Percentiles rank a stretch among this genome's conserved stretches.
Conservation (phyloP, 352 stramenopile genomes). For the Globisporangium parvum region DNA sequence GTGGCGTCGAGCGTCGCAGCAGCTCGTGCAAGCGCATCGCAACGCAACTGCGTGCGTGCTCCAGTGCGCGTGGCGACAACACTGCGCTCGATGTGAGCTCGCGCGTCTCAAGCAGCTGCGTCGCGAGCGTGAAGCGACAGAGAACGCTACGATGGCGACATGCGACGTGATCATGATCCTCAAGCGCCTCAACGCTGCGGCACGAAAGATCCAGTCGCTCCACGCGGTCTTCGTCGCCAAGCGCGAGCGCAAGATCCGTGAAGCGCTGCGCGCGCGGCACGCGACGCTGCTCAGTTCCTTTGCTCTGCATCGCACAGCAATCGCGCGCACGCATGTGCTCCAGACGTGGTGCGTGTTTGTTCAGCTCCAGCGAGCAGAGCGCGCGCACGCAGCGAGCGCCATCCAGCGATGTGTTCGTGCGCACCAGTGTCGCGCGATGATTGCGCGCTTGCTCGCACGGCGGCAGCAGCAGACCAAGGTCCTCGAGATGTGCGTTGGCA, state of each 20-base stretch:
- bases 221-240: constrained; percentile 34
- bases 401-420: constrained; percentile 39
- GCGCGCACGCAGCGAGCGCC: constrained; percentile 17
- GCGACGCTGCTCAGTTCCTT: constrained; percentile 33
- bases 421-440: constrained; percentile 29
- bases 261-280: constrained; percentile 30
- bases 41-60: constrained; percentile 28
- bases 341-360: constrained; percentile 34
- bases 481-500: constrained; percentile 30
- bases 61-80: constrained; percentile 40
- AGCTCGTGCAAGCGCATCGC: constrained; percentile 26
- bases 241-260: constrained; percentile 22
- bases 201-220: constrained; percentile 47
- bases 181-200: constrained; percentile 29
- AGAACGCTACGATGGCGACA: constrained; percentile 30
- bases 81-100: constrained; percentile 20
- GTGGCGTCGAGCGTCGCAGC: constrained; percentile 13
- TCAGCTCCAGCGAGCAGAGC: constrained; percentile 24
- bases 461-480: constrained; percentile 34
- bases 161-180: constrained; percentile 41
- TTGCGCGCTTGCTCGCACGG: constrained; percentile 28
- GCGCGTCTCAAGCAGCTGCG: constrained; percentile 18
- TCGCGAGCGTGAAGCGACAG: constrained; percentile 23
- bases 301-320: constrained; percentile 21
- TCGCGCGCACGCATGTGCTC: constrained; percentile 23